Percentiles rank a stretch among this genome's conserved stretches.
These are phyloP conservation scores for Trichoderma oligosporum DNA, from an alignment of 2,329 filamentous ascomycete species.

Conservation along the genomic window DNA sequence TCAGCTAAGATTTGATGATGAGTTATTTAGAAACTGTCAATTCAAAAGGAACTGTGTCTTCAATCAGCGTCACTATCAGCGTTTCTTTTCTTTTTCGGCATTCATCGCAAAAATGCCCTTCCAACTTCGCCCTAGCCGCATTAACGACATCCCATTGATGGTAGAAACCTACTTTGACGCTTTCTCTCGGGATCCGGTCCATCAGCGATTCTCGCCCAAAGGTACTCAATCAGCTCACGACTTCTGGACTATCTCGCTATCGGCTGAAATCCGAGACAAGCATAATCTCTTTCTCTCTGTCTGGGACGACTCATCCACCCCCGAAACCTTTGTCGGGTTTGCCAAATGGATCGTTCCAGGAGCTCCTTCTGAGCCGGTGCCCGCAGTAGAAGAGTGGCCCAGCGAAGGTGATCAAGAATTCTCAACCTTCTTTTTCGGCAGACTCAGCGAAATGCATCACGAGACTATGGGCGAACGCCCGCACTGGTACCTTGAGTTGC, in stretches of 20 bases:
- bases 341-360: conserved; percentile 10
- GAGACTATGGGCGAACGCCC: conserved; percentile 8
- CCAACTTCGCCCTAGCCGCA: background rate
- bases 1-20: too few relatives aligned
- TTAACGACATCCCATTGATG: conserved; percentile 10
- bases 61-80: background rate
- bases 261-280: conserved; percentile 4
- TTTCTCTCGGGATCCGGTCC: conserved; percentile 13
- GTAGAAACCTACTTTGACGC: conserved; percentile 16
- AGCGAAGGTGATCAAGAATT: conserved; percentile 12
- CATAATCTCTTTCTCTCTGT: conserved; percentile 5
- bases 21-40: too few relatives aligned
- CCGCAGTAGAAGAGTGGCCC: background rate
- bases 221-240: conserved; percentile 5
- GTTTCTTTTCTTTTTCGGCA: background rate
- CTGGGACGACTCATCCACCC: background rate
- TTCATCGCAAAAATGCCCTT: background rate
- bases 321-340: conserved; percentile 1
- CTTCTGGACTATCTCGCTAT: conserved; percentile 1
- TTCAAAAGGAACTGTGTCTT: background rate
- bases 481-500: conserved; percentile 15
- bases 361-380: background rate
- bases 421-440: conserved; percentile 5
- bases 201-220: conserved; percentile 3
- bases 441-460: conserved; percentile 7